Evolutionary conservation across 345 rosid species (phyloP), one percentile per base, ranked within the genome.

Genomic region (Rhodomyrtus tomentosa): DNA sequence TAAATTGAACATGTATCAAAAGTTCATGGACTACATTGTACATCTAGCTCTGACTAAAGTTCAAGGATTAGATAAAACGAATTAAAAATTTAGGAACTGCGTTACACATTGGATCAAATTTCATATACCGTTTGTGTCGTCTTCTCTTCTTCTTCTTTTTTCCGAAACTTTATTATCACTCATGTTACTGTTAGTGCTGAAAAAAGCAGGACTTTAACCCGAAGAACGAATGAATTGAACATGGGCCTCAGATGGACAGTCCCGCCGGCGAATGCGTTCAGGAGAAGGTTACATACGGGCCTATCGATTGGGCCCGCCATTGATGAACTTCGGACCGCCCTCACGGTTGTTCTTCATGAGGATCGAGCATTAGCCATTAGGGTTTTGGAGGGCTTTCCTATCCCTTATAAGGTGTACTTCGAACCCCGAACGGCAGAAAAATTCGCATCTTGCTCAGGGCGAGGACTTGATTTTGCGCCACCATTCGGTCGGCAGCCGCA

Each of bases 351-450:
- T 68, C 3, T 36, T 68, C 45, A 10, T 36, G 25, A 36, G 32
- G 45, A 68, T 68, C 45, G 45, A 55, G 59, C 52, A 18, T 5
- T 54, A 54, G 72, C 50, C 52, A 18, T 5, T 54, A 54, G 72
- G 85, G 82, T 40, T 84, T 32, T 15, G 38, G 55, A 56, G 82
- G 81, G 79, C 40, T 52, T 52, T 54, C 85, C 85, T 84, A 11
- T 49, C 45, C 79, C 73, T 50, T 59, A 68, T 68, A 68, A 68
- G 45, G 25, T 25, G 45, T 0, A 36, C 76, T 68, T 9, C 1
- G 45, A 36, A 36, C 10, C 40, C 3, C 79, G 0, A 16, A 18
- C 25, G 2, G 79, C 45, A 29, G 10, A 68, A 68, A 68, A 5
- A 36, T 36, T 36, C 9, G 76, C 45, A 32, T 68, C 79, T 68